Evolutionary conservation across 2,329 filamentous ascomycete genomes (phyloP).

Genomic region (Colletotrichum tropicicola): DNA sequence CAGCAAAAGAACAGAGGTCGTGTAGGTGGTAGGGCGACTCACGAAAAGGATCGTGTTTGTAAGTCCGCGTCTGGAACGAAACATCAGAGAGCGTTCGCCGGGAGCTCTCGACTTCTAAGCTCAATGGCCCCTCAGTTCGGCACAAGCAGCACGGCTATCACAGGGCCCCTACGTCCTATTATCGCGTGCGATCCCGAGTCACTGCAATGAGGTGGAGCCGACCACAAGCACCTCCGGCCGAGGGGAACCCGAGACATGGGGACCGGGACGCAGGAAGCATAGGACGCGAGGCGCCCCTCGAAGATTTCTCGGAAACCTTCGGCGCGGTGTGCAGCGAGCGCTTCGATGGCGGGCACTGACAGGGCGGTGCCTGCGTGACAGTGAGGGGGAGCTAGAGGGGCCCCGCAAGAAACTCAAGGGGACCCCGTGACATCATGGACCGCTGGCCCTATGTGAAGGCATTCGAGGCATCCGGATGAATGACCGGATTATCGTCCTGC

Average conservation of each 20-base stretch:
- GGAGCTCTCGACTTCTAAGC: conserved; percentile 15
- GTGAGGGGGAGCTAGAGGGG: too few relatives aligned
- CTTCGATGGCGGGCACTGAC: background rate
- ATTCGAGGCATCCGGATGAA: too few relatives aligned
- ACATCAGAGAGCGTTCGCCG: conserved; percentile 18
- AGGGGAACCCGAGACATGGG: conserved; percentile 36
- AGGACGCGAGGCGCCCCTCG: conserved; percentile 11
- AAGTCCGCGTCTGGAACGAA: conserved; percentile 22
- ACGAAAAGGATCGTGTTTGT: conserved; percentile 13
- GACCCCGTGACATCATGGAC: too few relatives aligned
- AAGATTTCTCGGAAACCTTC: conserved; percentile 33
- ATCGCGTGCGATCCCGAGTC: conserved; percentile 24
- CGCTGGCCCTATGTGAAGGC: too few relatives aligned
- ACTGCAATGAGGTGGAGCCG: conserved; percentile 18
- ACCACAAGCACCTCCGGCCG: conserved; percentile 35
- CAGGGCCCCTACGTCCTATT: conserved; percentile 16
- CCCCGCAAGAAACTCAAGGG: too few relatives aligned
- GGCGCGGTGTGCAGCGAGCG: conserved; percentile 23
- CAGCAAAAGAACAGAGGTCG: conserved; percentile 20
- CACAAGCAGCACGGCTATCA: conserved; percentile 23
- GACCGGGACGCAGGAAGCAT: background rate
- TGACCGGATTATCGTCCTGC: too few relatives aligned
- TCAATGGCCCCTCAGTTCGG: conserved; percentile 28
- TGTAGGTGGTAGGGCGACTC: conserved; percentile 27
- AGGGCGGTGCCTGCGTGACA: too few relatives aligned